A percentile compares a stretch with the other conserved stretches of the same genome.
Conservation (phyloP, 1,139 yeast genomes). For the Blastobotrys capitulatus region DNA sequence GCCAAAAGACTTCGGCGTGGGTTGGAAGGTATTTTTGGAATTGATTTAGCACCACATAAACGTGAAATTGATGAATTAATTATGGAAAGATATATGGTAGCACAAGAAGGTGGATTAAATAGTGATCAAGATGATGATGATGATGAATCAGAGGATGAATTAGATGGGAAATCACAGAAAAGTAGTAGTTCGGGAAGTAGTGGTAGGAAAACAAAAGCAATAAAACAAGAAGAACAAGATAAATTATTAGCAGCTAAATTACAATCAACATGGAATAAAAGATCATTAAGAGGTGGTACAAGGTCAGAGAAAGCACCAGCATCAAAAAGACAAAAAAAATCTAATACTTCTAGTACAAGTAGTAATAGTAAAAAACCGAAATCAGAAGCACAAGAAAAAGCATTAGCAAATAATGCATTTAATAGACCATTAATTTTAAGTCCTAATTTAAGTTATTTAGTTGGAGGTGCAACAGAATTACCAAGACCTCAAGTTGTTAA, state of each 20-base stretch:
- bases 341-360: background rate
- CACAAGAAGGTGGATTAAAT: constrained; percentile 31
- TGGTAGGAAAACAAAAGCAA: background rate
- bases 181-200: no score
- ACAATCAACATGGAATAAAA: constrained; percentile 34
- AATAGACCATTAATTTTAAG: constrained; percentile 40
- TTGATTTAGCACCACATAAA: constrained; percentile 47
- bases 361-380: background rate
- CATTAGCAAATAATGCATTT: constrained; percentile 14
- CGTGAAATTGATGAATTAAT: constrained; percentile 57
- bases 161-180: background rate
- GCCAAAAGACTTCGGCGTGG: constrained; percentile 70
- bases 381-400: background rate
- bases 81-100: constrained; percentile 50
- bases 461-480: constrained; percentile 39
- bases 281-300: constrained; percentile 13
- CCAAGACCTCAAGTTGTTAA: constrained; percentile 73
- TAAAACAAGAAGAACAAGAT: constrained; percentile 32
- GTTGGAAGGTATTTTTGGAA: constrained; percentile 58
- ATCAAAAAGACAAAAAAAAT: background rate
- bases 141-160: background rate
- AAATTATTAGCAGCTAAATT: constrained; percentile 44
- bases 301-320: background rate
- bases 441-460: constrained; percentile 44
- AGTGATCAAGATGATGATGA: background rate